phyloP scores from a whole-genome alignment of 2,329 filamentous ascomycete species.

The Colletotrichum cordylinicola region DNA sequence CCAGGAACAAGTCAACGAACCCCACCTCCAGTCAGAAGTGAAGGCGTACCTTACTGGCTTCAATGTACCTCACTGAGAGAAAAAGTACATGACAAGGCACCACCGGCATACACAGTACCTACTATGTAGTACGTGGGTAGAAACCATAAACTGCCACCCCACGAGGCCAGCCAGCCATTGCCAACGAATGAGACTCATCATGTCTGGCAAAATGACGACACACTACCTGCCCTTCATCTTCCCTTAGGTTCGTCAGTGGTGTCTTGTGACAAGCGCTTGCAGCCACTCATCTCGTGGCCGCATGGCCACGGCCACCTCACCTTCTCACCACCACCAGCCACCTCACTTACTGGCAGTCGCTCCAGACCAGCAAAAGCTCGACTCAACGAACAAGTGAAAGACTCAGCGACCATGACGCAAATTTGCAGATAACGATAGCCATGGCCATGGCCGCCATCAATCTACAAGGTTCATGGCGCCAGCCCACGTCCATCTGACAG shows the following conservation, averaged over 20 bases:
- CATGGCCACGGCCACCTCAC: not conserved
- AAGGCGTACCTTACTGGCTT: not conserved
- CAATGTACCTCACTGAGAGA: not conserved
- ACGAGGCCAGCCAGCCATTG: not conserved
- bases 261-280: not conserved
- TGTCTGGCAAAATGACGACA: slow-evolving; percentile 4
- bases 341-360: not conserved
- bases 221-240: not conserved
- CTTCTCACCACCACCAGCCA: slow-evolving; percentile 2
- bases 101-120: not conserved
- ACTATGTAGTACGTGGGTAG: not conserved
- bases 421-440: not conserved
- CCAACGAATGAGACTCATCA: not conserved
- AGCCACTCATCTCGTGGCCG: not conserved
- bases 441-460: not conserved
- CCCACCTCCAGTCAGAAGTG: not conserved
- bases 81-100: not conserved
- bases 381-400: not conserved
- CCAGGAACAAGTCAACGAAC: not conserved
- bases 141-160: not conserved
- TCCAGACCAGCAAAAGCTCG: not conserved
- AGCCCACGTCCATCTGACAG: not conserved
- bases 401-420: not conserved
- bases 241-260: not conserved
- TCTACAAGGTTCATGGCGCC: not conserved